Evolutionary conservation across 768 basidiomycete species (phyloP), one percentile per base, ranked within the genome.

Genomic region (Psilocybe cyanescens): DNA sequence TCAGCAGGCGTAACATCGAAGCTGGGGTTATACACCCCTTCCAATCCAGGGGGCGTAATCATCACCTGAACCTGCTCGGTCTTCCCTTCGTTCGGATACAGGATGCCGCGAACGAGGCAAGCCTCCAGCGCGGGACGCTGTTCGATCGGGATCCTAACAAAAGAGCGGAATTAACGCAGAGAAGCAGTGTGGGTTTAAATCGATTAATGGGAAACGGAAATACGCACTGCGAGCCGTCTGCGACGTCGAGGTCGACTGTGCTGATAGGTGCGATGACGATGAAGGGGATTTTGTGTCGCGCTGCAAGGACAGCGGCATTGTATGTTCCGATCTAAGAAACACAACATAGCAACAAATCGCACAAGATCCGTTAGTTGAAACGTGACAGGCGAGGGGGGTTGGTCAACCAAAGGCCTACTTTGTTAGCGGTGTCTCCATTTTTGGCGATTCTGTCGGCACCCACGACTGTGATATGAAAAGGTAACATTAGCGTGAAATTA

Each of bases 361-460:
- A 50, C 41, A 52, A 54, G 61, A 63, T 61, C 67, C 67, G 58
- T 44, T 44, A 62, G 64, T 65, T 28, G 47, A 35, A 24, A 39
- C 46, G 59, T 51, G 28, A 41, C 7, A n/a, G 11, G 37, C 19
- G 55, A 29, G 53, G 47, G 47, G 59, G 30, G 30, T 33, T 57
- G 51, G n/a, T 39, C 24, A 37, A 55, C 19, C 39, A 54, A 33
- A 48, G 35, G 67, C 70, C 41, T 12, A 77, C 82, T 81, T 99
- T 99, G 82, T 99, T 99, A 14, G 97, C 97, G 1, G 97, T 98
- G 76, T 98, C 97, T 3, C 97, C 97, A 69, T 99, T 98, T 71
- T 79, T 84, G 1, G 94, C 93, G 65, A 99, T 88, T 60, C 95
- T 81, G 71, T 96, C 94, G 14, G 94, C 93, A 41, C 94, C 94